These are phyloP conservation scores for Rhodotorula sp. DNA, from an alignment of 1,284 basidiomycete genomes.

Conservation along the genomic window DNA sequence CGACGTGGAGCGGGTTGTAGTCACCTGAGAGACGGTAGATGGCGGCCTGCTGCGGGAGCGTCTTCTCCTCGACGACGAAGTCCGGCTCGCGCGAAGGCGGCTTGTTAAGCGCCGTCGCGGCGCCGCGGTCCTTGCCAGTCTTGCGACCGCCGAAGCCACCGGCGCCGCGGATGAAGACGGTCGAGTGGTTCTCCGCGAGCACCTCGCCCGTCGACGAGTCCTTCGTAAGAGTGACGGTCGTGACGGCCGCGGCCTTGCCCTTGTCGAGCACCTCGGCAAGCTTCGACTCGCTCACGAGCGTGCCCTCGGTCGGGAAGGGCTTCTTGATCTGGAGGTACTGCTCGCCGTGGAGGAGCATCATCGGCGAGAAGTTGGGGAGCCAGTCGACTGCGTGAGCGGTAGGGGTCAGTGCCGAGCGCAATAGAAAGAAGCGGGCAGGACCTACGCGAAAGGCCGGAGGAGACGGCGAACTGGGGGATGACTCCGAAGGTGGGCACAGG, in stretches of 20 bases:
- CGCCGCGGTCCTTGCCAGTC: slow-evolving; percentile 79
- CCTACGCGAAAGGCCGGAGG: slow-evolving; percentile 52
- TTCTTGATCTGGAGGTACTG: slow-evolving; percentile 89
- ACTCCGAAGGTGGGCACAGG: slow-evolving; percentile 93
- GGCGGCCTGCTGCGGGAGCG: slow-evolving; percentile 76
- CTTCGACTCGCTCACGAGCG: slow-evolving; percentile 72
- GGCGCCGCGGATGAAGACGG: slow-evolving; percentile 87
- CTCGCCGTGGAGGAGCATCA: slow-evolving; percentile 96
- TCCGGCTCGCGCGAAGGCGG: slow-evolving; percentile 83
- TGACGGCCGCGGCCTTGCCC: slow-evolving; percentile 85
- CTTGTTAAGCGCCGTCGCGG: slow-evolving; percentile 79
- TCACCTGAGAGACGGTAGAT: slow-evolving; percentile 74
- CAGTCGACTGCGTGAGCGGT: slow-evolving; percentile 66
- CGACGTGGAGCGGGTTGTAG: slow-evolving; percentile 57
- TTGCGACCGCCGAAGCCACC: slow-evolving; percentile 96
- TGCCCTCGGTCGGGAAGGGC: slow-evolving; percentile 76
- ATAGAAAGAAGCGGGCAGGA: neutral
- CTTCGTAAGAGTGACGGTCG: slow-evolving; percentile 72
- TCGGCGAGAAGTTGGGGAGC: slow-evolving; percentile 90
- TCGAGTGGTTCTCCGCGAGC: slow-evolving; percentile 90
- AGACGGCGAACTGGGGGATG: slow-evolving; percentile 81
- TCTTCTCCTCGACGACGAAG: slow-evolving; percentile 83
- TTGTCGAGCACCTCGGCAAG: slow-evolving; percentile 80
- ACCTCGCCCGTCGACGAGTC: slow-evolving; percentile 76
- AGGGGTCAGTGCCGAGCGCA: neutral